Evolutionary conservation across 2,329 filamentous ascomycete genomes (phyloP).

Genomic region (Malbranchea zuffiana): DNA sequence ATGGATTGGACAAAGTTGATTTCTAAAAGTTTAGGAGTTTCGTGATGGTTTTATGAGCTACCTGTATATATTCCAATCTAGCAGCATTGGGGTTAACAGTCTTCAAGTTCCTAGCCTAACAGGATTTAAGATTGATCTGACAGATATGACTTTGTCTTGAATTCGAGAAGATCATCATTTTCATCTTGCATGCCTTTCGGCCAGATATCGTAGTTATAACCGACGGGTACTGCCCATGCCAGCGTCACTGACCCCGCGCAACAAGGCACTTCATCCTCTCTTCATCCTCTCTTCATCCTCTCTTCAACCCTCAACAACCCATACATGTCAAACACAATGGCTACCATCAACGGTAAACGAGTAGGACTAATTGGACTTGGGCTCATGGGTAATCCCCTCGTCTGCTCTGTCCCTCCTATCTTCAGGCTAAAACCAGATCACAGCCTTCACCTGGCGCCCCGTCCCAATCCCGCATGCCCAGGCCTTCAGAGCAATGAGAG

Average conservation of each 20-base stretch:
- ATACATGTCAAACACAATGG: conserved; percentile 9
- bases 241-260: too few relatives aligned
- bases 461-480: conserved; percentile 14
- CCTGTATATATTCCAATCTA: too few relatives aligned
- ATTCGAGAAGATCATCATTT: background rate
- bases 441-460: conserved; percentile 21
- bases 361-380: conserved; percentile 20
- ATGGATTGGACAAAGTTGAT: too few relatives aligned
- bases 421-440: too few relatives aligned
- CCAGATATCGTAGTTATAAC: background rate
- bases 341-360: conserved; percentile 17
- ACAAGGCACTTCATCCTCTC: too few relatives aligned
- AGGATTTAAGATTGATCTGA: too few relatives aligned
- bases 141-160: background rate
- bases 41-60: too few relatives aligned
- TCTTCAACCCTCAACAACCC: background rate
- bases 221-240: too few relatives aligned
- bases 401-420: too few relatives aligned
- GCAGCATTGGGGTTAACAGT: too few relatives aligned
- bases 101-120: too few relatives aligned
- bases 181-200: background rate
- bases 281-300: background rate
- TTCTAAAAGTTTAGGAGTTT: too few relatives aligned
- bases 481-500: conserved; percentile 41
- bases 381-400: conserved; percentile 20